Percentiles rank a stretch among this genome's conserved stretches.
Conservation (phyloP, 1,284 basidiomycete species). For the Agroathelia rolfsii region DNA sequence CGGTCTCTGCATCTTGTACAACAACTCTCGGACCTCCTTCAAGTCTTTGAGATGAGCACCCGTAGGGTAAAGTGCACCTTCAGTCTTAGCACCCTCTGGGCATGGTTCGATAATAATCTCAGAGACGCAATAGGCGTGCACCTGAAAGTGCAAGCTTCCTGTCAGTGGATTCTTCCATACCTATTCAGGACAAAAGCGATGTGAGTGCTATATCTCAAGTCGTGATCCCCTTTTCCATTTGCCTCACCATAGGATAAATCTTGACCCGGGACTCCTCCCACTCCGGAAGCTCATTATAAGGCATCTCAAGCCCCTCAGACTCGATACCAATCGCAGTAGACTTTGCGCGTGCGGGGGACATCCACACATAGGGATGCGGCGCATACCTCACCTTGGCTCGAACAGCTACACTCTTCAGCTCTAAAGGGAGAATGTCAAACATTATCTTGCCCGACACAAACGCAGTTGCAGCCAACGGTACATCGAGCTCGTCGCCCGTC, state of each 20-base stretch:
- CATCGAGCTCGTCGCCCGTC: conserved; percentile 52
- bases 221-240: no score
- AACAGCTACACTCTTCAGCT: conserved; percentile 54
- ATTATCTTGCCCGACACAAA: conserved; percentile 53
- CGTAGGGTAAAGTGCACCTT: conserved; percentile 52
- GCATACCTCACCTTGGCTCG: conserved; percentile 55
- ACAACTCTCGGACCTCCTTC: conserved; percentile 44
- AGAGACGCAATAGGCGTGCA: conserved; percentile 46
- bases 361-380: conserved; percentile 72
- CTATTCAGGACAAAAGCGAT: conserved; percentile 21
- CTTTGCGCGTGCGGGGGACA: conserved; percentile 53
- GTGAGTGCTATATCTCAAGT: background rate
- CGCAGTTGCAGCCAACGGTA: conserved; percentile 60
- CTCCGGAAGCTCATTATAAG: conserved; percentile 45
- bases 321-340: conserved; percentile 67
- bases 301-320: conserved; percentile 53
- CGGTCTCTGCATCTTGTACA: conserved; percentile 68
- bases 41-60: conserved; percentile 58
- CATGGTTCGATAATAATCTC: conserved; percentile 47
- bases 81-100: conserved; percentile 32
- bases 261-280: conserved; percentile 63
- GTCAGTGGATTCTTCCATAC: conserved; percentile 78
- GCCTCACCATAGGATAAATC: conserved; percentile 55
- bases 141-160: conserved; percentile 58
- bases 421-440: conserved; percentile 53